A percentile compares a stretch with the other conserved stretches of the same genome.
Evolutionary conservation across 2,329 filamentous ascomycete species (phyloP).

Genomic region (Cladosporium colombiae): DNA sequence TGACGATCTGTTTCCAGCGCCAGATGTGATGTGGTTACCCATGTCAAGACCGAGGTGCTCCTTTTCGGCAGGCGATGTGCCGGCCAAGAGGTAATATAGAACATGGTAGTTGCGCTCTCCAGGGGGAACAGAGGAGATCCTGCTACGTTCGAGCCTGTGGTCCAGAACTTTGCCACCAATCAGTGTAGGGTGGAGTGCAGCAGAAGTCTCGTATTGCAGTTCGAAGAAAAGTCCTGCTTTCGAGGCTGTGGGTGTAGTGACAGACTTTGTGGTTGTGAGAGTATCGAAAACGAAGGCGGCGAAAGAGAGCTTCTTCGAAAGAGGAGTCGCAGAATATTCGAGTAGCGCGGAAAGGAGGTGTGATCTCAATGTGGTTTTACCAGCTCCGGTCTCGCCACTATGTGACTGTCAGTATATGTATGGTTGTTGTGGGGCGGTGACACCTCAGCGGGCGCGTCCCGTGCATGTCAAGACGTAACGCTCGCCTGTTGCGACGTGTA

Average conservation of each 20-base stretch:
- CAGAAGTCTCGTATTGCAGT: conserved; percentile 90
- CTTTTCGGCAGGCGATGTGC: conserved; percentile 89
- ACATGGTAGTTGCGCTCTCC: conserved; percentile 97
- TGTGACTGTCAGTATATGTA: conserved; percentile 23
- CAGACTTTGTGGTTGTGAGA: conserved; percentile 93
- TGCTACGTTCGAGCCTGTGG: conserved; percentile 86
- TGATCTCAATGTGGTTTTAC: conserved; percentile 91
- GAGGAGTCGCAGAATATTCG: conserved; percentile 84
- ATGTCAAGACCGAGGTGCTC: conserved; percentile 71
- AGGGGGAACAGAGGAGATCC: conserved; percentile 87
- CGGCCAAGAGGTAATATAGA: conserved; percentile 90
- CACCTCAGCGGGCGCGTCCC: neutral
- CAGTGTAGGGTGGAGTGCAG: conserved; percentile 78
- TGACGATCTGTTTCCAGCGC: conserved; percentile 57
- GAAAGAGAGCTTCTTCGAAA: conserved; percentile 90
- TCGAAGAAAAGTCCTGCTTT: conserved; percentile 96
- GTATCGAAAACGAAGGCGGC: conserved; percentile 95
- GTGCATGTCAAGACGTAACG: neutral
- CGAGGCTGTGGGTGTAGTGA: conserved; percentile 91
- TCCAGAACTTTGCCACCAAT: conserved; percentile 94
- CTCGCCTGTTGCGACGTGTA: neutral
- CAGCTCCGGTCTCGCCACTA: conserved; percentile 92
- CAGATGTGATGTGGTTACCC: conserved; percentile 49
- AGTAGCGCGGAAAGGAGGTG: conserved; percentile 85
- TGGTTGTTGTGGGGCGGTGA: neutral